A percentile compares a stretch with the other conserved stretches of the same genome.
Evolutionary conservation across 2,329 filamentous ascomycete genomes (phyloP).

Genomic region (Arthrobotrys conoides): DNA sequence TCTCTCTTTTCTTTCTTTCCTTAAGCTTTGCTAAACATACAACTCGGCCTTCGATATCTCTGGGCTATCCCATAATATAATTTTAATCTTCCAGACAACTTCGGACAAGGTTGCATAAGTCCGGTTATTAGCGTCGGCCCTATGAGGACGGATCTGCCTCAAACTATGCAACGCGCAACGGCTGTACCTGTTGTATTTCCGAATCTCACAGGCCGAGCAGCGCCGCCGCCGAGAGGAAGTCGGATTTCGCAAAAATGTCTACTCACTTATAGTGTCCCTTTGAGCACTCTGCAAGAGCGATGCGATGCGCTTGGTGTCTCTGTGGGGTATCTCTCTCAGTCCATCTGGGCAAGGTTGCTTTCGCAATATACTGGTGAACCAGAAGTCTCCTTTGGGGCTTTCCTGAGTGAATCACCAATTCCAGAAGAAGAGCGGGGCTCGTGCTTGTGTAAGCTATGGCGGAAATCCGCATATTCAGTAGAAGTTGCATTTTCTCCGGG

Average conservation of each 20-base stretch:
- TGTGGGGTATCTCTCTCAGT: conserved; percentile 78
- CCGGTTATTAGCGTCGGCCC: conserved; percentile 18
- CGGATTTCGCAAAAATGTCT: conserved; percentile 58
- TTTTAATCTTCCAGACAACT: conserved; percentile 24
- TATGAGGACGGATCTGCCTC: conserved; percentile 5
- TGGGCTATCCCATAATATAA: conserved; percentile 26
- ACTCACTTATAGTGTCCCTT: conserved; percentile 65
- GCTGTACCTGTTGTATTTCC: conserved; percentile 62
- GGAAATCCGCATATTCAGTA: conserved; percentile 32
- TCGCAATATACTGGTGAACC: conserved; percentile 71
- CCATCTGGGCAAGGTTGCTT: conserved; percentile 79
- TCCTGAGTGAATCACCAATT: conserved; percentile 82
- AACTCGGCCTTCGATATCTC: conserved; percentile 20
- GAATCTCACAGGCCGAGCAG: conserved; percentile 65
- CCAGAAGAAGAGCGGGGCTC: conserved; percentile 76
- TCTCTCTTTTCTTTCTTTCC: background rate
- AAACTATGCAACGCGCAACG: conserved; percentile 48
- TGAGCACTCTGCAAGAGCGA: conserved; percentile 70
- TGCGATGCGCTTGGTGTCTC: conserved; percentile 73
- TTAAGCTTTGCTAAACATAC: background rate
- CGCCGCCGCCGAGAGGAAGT: conserved; percentile 38
- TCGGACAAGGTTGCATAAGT: conserved; percentile 38
- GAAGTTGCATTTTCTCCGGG: conserved; percentile 52
- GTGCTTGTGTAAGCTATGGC: conserved; percentile 73
- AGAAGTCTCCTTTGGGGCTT: conserved; percentile 89